Evolutionary conservation across 306 rosid species (phyloP).

Genomic region (Dryas alaskensis): DNA sequence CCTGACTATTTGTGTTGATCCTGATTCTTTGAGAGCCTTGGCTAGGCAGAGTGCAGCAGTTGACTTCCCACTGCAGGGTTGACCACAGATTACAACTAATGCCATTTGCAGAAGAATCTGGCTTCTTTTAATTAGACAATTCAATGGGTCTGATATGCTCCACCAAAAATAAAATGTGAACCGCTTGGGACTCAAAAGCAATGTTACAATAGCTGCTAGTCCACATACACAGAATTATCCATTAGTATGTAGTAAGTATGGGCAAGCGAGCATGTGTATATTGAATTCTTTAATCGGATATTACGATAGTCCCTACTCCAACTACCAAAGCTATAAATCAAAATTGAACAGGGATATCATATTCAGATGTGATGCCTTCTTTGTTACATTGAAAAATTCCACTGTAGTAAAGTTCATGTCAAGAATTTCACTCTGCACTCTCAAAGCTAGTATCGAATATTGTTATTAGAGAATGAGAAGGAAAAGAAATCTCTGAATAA

Average conservation of each 20-base stretch:
- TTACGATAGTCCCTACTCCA: background rate
- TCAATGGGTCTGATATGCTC: background rate
- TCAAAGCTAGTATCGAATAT: background rate
- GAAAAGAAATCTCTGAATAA: background rate
- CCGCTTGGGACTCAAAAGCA: background rate
- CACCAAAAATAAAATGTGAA: background rate
- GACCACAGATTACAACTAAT: constrained; percentile 92
- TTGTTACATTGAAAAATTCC: background rate
- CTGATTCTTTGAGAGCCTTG: constrained; percentile 68
- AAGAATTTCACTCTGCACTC: background rate
- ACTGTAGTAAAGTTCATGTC: background rate
- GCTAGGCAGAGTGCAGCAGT: constrained; percentile 54
- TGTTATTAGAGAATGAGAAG: background rate
- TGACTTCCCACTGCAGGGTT: constrained; percentile 84
- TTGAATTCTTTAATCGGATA: background rate
- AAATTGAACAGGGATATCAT: background rate
- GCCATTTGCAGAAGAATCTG: constrained; percentile 48
- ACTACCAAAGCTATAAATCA: background rate
- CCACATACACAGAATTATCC: constrained; percentile 1
- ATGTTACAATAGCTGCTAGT: background rate
- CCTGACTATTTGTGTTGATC: constrained; percentile 47
- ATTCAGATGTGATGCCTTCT: background rate
- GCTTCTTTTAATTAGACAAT: background rate
- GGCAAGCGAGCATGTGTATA: background rate
- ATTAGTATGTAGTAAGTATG: background rate